Conservation (phyloP, 305 asterid genomes). For the Coffea humblotiana region DNA sequence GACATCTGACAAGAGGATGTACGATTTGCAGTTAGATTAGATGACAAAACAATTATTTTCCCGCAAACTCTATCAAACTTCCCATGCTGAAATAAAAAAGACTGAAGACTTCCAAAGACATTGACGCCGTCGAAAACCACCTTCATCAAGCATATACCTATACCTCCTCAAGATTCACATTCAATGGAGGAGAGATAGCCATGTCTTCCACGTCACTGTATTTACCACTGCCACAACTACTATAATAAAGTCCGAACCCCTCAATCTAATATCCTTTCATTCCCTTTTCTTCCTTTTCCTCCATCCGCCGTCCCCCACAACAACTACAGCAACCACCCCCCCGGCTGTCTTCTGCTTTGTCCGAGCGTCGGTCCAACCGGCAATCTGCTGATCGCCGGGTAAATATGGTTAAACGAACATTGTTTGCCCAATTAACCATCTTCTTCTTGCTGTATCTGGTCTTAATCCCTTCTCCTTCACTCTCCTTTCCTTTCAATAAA, state of each 20-base stretch:
- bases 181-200: too few species aligned
- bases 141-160: neutral
- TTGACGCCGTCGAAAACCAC: slow-evolving; percentile 7
- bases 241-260: too few species aligned
- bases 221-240: neutral
- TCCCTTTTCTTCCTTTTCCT: too few species aligned
- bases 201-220: neutral
- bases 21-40: too few species aligned
- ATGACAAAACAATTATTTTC: too few species aligned
- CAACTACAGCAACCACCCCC: neutral
- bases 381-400: slow-evolving; percentile 20
- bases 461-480: slow-evolving; percentile 39
- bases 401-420: slow-evolving; percentile 43
- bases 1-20: too few species aligned
- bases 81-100: too few species aligned
- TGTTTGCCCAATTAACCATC: slow-evolving; percentile 17
- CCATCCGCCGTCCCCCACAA: neutral
- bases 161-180: slow-evolving; percentile 2
- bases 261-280: neutral
- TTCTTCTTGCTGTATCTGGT: slow-evolving; percentile 39
- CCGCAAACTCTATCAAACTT: too few species aligned
- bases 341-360: neutral
- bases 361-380: slow-evolving; percentile 8
- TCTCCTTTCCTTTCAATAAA: slow-evolving; percentile 51
- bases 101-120: too few species aligned